Evolutionary conservation across 306 rosid genomes (phyloP).

Genomic region (Mucuna pruriens): DNA sequence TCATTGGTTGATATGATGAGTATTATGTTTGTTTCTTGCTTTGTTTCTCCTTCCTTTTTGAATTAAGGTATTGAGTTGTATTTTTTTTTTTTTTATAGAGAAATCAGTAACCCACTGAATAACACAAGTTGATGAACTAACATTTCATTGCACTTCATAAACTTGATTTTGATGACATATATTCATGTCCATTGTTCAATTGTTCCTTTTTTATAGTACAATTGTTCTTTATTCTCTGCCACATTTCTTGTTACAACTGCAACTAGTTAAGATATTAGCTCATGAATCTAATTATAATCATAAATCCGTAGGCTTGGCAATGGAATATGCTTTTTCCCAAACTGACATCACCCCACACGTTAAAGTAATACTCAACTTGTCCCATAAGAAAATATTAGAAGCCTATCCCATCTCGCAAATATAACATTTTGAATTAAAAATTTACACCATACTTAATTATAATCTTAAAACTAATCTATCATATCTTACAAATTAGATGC

Average conservation of each 20-base stretch:
- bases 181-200: not conserved
- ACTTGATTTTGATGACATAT: not conserved
- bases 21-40: conserved; percentile 16
- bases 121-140: conserved; percentile 8
- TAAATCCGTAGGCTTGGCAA: not conserved
- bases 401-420: not conserved
- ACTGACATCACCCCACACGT: no score
- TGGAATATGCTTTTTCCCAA: not conserved
- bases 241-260: not conserved
- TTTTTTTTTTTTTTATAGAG: not conserved
- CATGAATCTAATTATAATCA: not conserved
- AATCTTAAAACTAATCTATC: not conserved
- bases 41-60: conserved; percentile 1
- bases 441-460: not conserved
- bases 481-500: no score
- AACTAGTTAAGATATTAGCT: not conserved
- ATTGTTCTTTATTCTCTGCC: not conserved
- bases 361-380: not conserved
- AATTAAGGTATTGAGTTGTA: not conserved
- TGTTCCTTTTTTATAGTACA: no score
- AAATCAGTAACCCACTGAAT: not conserved
- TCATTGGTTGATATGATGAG: conserved; percentile 14
- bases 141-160: conserved; percentile 12
- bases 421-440: not conserved
- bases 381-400: not conserved